phyloP scores from a whole-genome alignment of 306 rosid genomes.

The Inga leiocalycina region DNA sequence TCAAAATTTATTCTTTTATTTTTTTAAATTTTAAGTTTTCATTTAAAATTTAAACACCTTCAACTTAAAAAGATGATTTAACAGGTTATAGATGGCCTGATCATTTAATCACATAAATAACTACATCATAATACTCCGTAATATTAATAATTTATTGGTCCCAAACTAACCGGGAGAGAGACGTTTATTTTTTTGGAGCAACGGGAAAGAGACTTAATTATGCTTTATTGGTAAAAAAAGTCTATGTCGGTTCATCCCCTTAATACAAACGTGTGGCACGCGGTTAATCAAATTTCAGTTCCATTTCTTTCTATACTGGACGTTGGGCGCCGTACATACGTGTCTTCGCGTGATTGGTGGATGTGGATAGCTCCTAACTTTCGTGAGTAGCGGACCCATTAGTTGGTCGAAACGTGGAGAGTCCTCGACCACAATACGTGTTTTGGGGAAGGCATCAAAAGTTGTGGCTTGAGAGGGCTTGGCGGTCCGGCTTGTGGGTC shows the following conservation, averaged over 20 bases:
- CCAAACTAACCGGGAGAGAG: background rate
- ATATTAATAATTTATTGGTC: background rate
- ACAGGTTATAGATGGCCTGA: background rate
- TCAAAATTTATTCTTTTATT: no score
- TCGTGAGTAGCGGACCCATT: background rate
- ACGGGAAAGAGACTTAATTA: background rate
- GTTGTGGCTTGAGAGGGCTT: conserved; percentile 41
- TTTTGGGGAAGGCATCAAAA: conserved; percentile 20
- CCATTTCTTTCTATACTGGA: background rate
- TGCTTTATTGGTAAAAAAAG: background rate
- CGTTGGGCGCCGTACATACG: conserved; percentile 21
- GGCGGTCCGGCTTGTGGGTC: conserved; percentile 44
- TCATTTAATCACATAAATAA: background rate
- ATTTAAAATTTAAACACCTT: no score
- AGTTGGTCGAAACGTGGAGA: conserved; percentile 42
- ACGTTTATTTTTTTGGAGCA: no score
- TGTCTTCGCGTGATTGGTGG: background rate
- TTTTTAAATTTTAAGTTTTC: no score
- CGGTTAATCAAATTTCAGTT: background rate
- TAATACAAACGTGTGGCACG: background rate
- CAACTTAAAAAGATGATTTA: background rate
- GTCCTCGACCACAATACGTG: conserved; percentile 17
- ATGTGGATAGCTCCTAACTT: background rate
- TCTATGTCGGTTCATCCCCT: background rate
- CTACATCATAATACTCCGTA: background rate